These are phyloP conservation scores for Magnusiomyces fungicola DNA, from an alignment of 1,139 yeast genomes.

Conservation along the genomic window DNA sequence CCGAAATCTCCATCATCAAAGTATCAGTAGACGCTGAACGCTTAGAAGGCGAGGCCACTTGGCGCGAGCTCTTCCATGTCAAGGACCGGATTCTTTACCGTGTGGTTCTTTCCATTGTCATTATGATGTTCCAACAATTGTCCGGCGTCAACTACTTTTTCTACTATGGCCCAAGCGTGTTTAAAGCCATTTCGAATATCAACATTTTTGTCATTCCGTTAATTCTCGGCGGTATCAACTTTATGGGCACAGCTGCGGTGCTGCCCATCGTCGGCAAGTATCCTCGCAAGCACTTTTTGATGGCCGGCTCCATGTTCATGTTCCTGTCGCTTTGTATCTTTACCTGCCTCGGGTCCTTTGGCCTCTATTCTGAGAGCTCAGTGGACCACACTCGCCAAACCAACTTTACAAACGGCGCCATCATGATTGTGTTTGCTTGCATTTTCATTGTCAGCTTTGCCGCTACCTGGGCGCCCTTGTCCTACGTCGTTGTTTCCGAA, in stretches of 20 bases:
- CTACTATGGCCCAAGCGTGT: slow-evolving; percentile 72
- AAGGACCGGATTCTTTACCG: slow-evolving; percentile 61
- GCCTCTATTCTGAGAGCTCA: background rate
- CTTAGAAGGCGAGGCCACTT: slow-evolving; percentile 56
- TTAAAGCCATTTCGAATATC: slow-evolving; percentile 62
- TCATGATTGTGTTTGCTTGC: slow-evolving; percentile 72
- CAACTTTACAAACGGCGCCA: slow-evolving; percentile 41
- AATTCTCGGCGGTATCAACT: slow-evolving; percentile 70
- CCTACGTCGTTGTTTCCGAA: slow-evolving; percentile 72
- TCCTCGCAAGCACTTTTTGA: slow-evolving; percentile 63
- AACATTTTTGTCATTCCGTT: slow-evolving; percentile 66
- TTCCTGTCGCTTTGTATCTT: slow-evolving; percentile 55
- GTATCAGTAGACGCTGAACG: slow-evolving; percentile 60
- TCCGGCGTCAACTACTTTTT: slow-evolving; percentile 78
- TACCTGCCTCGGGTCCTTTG: slow-evolving; percentile 56
- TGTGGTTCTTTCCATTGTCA: slow-evolving; percentile 54
- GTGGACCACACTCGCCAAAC: background rate
- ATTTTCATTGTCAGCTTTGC: slow-evolving; percentile 78
- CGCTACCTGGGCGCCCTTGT: slow-evolving; percentile 81
- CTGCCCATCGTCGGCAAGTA: slow-evolving; percentile 58
- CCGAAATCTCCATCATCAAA: slow-evolving; percentile 53
- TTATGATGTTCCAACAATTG: slow-evolving; percentile 68
- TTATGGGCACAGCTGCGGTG: slow-evolving; percentile 64
- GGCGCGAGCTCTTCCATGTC: slow-evolving; percentile 60
- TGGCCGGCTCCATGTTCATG: slow-evolving; percentile 61